A percentile compares a stretch with the other conserved stretches of the same genome.
These are phyloP conservation scores for Corylus americana DNA, from an alignment of 306 rosid genomes.

Conservation along the genomic window DNA sequence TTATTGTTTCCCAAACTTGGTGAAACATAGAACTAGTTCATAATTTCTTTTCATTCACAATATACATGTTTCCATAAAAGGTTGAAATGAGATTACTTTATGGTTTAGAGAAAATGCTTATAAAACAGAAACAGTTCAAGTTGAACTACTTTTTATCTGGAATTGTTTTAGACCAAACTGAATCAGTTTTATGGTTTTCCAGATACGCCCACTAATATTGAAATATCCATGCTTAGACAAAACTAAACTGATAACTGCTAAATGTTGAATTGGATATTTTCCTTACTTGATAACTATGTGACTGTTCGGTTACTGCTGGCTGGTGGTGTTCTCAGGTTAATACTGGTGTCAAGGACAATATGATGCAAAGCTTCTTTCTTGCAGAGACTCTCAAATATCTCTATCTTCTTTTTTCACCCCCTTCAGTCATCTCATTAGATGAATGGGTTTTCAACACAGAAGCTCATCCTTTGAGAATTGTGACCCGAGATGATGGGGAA, in stretches of 20 bases:
- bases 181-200: neutral
- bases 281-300: neutral
- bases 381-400: conserved; percentile 96
- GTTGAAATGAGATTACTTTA: neutral
- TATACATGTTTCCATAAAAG: neutral
- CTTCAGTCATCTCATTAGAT: conserved; percentile 84
- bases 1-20: neutral
- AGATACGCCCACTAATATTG: neutral
- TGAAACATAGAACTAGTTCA: neutral
- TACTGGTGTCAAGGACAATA: conserved; percentile 86
- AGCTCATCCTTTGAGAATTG: conserved; percentile 89
- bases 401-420: conserved; percentile 91
- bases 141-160: neutral
- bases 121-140: neutral
- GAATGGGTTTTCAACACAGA: conserved; percentile 98
- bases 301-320: conserved; percentile 9
- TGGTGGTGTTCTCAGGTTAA: conserved; percentile 64
- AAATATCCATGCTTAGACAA: too few relatives aligned
- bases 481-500: conserved; percentile 45
- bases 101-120: neutral
- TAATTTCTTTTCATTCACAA: neutral
- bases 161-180: neutral
- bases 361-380: conserved; percentile 98
- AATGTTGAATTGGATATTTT: neutral
- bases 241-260: neutral